Base-by-base conservation (phyloP, 2,329 filamentous ascomycete genomes). In the Trichoderma atroviride region DNA sequence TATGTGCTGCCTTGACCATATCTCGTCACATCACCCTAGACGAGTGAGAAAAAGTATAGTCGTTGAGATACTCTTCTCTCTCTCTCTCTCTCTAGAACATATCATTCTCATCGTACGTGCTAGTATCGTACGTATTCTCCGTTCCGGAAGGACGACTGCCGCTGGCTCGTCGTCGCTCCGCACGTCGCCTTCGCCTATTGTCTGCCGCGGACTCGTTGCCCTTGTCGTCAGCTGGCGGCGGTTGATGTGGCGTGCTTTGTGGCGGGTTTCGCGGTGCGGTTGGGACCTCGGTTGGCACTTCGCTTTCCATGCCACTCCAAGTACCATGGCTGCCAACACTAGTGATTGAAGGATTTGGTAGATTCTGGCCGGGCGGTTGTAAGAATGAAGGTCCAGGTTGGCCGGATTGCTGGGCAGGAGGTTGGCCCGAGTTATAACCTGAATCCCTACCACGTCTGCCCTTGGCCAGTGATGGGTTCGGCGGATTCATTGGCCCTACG, bases 341-440 rank as follows among this genome's bases (percentile, higher is more conserved):
- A 58, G 86, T 86, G 53, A 84, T 78, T 4, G 85, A 85, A 64
- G 77, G 76, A 4, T 73, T 75, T 40, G 78, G 78, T 3, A 78
- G 79, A 0, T 80, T 80, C 19, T 61, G 27, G n/a, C 57, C 40
- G 55, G 64, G 72, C 68, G 13, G 70, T 72, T 55, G 55, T 16
- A 67, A 43, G 63, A 59, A 55, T 5, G 79, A 76, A 1, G 82
- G 79, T 9, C 81, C 82, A n/a, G 82, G 80, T 19, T 82, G 81
- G 3, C 50, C 72, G 2, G 72, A 73, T 52, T 76, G 76, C 27
- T 56, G 14, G 16, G 33, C n/a, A 33, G 56, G 56, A 10, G 72
- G 74, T 58, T 77, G 76, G n/a, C 86, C 86, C 3, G 86, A 88
- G 74, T 88, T 89, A 74, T 90, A 89, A 10, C 86, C 86, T 56